phyloP scores from a whole-genome alignment of 441 rosid genomes.

The Erodium chrysanthum region DNA sequence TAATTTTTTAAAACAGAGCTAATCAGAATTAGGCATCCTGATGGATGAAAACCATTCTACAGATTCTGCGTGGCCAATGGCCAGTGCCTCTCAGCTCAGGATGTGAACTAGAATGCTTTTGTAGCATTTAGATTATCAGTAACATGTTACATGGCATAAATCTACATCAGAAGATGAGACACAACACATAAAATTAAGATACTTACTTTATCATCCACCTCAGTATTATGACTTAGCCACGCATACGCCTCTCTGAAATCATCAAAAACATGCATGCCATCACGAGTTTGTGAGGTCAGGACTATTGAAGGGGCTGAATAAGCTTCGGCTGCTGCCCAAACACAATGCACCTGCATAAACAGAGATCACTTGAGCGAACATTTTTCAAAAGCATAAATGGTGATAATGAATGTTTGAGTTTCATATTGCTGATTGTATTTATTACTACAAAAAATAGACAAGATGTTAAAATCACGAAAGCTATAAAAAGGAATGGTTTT shows the following conservation, averaged over 20 bases:
- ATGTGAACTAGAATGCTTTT: background rate
- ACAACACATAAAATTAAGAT: background rate
- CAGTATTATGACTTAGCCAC: conserved; percentile 94
- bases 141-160: background rate
- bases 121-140: background rate
- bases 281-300: conserved; percentile 60
- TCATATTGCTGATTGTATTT: background rate
- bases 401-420: background rate
- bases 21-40: background rate
- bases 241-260: conserved; percentile 98
- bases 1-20: too few relatives aligned
- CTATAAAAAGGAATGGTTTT: background rate
- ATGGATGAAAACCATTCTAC: background rate
- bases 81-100: background rate
- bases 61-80: background rate
- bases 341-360: conserved; percentile 72
- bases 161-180: background rate
- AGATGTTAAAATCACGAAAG: background rate
- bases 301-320: conserved; percentile 99
- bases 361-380: conserved; percentile 15
- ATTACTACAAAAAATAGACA: conserved; percentile 9
- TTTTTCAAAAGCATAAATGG: background rate
- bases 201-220: conserved; percentile 92
- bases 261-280: conserved; percentile 91
- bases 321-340: conserved; percentile 99